Evolutionary conservation across 106 monocot species (phyloP).

Genomic region (Acanthochlamys bracteata): DNA sequence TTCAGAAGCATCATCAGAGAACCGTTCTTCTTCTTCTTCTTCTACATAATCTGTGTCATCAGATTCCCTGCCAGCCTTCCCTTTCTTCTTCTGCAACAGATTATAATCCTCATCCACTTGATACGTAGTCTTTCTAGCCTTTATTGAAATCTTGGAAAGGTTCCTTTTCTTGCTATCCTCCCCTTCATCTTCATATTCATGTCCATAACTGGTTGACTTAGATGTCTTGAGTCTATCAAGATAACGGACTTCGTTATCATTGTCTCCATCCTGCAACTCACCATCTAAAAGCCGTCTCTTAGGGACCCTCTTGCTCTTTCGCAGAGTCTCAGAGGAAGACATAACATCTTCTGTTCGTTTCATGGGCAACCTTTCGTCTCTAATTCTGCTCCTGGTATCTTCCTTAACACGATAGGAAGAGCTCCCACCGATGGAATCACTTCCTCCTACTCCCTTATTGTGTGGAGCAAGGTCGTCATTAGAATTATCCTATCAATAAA

Average conservation of each 20-base stretch:
- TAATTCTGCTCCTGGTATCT: slow-evolving; percentile 6
- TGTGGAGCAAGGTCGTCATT: slow-evolving; percentile 22
- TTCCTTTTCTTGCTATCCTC: slow-evolving; percentile 33
- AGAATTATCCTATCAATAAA: slow-evolving; percentile 17
- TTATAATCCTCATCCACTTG: slow-evolving; percentile 34
- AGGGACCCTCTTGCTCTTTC: slow-evolving; percentile 41
- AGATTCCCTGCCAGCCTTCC: slow-evolving; percentile 17
- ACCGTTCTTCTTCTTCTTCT: slow-evolving; percentile 57
- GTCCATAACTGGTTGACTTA: slow-evolving; percentile 13
- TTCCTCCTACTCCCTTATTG: slow-evolving; percentile 23
- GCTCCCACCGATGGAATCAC: slow-evolving; percentile 15
- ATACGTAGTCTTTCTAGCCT: slow-evolving; percentile 28
- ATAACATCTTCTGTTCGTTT: slow-evolving; percentile 4
- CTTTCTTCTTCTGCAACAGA: slow-evolving; percentile 27
- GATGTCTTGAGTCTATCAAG: slow-evolving; percentile 45
- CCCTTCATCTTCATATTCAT: slow-evolving; percentile 24
- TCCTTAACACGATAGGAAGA: slow-evolving; percentile 13
- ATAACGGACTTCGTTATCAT: slow-evolving; percentile 40
- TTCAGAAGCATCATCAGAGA: slow-evolving; percentile 33
- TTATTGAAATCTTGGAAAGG: slow-evolving; percentile 24
- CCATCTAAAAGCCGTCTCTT: slow-evolving; percentile 29
- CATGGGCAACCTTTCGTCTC: slow-evolving; percentile 1
- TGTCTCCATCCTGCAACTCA: slow-evolving; percentile 26
- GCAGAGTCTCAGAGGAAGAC: slow-evolving; percentile 23
- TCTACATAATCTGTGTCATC: slow-evolving; percentile 49